Conservation (phyloP, 1,284 basidiomycete genomes). For the Ganoderma sp. region DNA sequence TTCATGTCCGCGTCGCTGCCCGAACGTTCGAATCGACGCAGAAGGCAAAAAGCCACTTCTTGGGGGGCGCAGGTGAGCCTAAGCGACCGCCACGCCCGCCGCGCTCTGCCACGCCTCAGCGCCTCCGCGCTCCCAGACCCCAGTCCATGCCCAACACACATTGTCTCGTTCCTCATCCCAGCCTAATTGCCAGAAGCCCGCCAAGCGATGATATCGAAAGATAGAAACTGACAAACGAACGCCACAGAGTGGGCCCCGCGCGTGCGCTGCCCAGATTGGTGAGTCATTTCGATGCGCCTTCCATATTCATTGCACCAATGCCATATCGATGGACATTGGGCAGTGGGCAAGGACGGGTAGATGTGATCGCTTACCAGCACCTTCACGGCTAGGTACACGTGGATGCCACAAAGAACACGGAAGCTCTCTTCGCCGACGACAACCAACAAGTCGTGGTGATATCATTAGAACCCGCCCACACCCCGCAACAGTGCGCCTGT, state of each 20-base stretch:
- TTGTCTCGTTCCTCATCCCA: slow-evolving; percentile 12
- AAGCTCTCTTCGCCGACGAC: background rate
- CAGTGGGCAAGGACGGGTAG: background rate
- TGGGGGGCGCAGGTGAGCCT: slow-evolving; percentile 13
- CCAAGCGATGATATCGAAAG: background rate
- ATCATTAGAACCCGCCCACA: background rate
- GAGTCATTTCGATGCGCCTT: background rate
- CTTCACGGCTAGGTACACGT: background rate
- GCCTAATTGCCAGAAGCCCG: background rate
- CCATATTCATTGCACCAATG: background rate
- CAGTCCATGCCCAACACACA: slow-evolving; percentile 18
- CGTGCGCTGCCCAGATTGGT: background rate
- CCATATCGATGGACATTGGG: slow-evolving; percentile 7
- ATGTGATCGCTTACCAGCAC: background rate
- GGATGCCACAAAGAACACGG: background rate
- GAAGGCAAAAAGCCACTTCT: slow-evolving; percentile 15
- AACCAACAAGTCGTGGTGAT: background rate
- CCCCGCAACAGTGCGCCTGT: background rate
- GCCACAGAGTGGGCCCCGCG: slow-evolving; percentile 1
- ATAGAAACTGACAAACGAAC: background rate
- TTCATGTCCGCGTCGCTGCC: slow-evolving; percentile 30
- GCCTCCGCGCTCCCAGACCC: slow-evolving; percentile 27
- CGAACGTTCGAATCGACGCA: slow-evolving; percentile 11
- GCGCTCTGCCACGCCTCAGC: slow-evolving; percentile 13
- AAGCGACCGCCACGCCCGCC: slow-evolving; percentile 21